Evolutionary conservation across 2,329 filamentous ascomycete species (phyloP).

Genomic region (Cercospora berteroae): DNA sequence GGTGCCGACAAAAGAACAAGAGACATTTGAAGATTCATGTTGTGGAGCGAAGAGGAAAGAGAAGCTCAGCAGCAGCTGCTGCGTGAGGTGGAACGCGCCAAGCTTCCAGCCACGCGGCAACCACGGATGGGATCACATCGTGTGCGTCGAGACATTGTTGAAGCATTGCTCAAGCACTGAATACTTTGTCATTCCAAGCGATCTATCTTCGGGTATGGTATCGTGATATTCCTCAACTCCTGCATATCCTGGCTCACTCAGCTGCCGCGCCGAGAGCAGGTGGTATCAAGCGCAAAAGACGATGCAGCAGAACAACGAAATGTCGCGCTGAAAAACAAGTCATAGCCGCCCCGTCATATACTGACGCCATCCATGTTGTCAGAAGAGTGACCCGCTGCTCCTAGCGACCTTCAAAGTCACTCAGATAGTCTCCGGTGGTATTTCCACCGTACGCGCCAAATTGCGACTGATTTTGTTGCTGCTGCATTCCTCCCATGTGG

Average conservation of each 20-base stretch:
- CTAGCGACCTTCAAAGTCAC: slow-evolving; percentile 38
- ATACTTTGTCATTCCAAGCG: background rate
- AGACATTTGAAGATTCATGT: background rate
- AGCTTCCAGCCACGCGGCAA: background rate
- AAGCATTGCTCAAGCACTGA: background rate
- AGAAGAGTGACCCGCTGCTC: background rate
- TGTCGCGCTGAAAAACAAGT: background rate
- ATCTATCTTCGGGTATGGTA: slow-evolving; percentile 13
- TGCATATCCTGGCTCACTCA: slow-evolving; percentile 11
- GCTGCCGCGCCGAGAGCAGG: slow-evolving; percentile 2
- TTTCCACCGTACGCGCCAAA: slow-evolving; percentile 19
- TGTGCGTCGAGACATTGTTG: too few relatives aligned
- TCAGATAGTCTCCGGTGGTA: slow-evolving; percentile 32
- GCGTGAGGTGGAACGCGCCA: background rate
- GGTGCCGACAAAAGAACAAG: background rate
- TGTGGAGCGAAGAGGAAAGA: background rate
- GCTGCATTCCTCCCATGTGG: slow-evolving; percentile 23
- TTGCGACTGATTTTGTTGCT: slow-evolving; percentile 21
- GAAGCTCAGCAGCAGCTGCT: background rate
- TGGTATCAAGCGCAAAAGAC: slow-evolving; percentile 9
- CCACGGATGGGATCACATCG: background rate
- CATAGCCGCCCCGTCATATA: background rate
- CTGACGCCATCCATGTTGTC: background rate
- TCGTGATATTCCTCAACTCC: slow-evolving; percentile 1
- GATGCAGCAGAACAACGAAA: background rate